Evolutionary conservation across 2,329 filamentous ascomycete genomes (phyloP), one percentile per base, ranked within the genome.

Genomic region (Gremmenia infestans): DNA sequence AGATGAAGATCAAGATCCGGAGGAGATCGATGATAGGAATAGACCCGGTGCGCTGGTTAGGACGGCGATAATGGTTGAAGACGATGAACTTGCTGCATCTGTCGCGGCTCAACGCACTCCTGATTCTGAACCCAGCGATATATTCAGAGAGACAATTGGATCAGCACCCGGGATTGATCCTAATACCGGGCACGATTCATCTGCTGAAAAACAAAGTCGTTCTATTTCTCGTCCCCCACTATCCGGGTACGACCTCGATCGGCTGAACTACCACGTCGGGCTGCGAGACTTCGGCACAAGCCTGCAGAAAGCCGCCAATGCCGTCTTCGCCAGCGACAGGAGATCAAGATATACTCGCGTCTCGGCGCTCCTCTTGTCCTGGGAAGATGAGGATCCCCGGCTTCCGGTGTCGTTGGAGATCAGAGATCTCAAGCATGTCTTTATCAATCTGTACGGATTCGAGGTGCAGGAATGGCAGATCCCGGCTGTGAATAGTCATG

Each of bases 271-370:
- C 28, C 58, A 63, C 43, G 55, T 58, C 22, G 50, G 39, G n/a
- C 53, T 63, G 11, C 40, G 52, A 17, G 49, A 55, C 6, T 59
- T 60, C 19, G 52, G 54, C 1, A 40, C 50, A 9, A 37, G 84
- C 70, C 76, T 85, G 35, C 82, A 85, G 66, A 81, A 83, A 76
- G 82, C 82, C 51, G 81, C 82, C 60, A 83, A 84, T 76, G 73
- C 83, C 58, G 83, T 85, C 61, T 80, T 82, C 65, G 77, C 79
- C 55, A 81, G 84, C 67, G 79, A 80, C 35, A 77, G 81, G 60
- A 76, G 75, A 50, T 73, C 74, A 3, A 76, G 76, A 3, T 83
- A 86, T 58, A 73, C 72, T 3, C 76, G 75, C 52, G 80, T 81
- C 9, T 83, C 80, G 5, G 81, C 82, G 11, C 69, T 85, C 46